phyloP scores from a whole-genome alignment of 768 basidiomycete species.

The Termitomyces sp. region DNA sequence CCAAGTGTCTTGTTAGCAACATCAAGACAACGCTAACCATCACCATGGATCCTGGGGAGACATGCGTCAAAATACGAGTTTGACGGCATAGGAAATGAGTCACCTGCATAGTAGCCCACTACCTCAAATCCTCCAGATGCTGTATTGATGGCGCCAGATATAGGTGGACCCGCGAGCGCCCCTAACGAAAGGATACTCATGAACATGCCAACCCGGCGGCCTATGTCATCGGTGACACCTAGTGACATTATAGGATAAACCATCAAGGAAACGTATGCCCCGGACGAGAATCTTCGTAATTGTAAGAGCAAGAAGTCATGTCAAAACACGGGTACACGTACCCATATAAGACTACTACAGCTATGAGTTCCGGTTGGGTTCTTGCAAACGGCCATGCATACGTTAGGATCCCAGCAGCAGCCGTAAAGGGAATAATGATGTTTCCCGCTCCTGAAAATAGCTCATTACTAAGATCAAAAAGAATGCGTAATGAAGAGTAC shows the following conservation, averaged over 20 bases:
- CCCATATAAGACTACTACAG: slow-evolving; percentile 61
- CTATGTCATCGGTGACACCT: slow-evolving; percentile 56
- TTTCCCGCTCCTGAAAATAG: slow-evolving; percentile 51
- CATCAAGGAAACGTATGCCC: slow-evolving; percentile 54
- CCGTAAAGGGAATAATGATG: slow-evolving; percentile 59
- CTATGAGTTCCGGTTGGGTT: slow-evolving; percentile 38
- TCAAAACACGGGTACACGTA: slow-evolving; percentile 15
- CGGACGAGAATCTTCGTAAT: slow-evolving; percentile 46
- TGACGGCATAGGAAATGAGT: not conserved
- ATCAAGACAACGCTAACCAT: slow-evolving; percentile 12
- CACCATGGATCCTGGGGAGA: slow-evolving; percentile 13
- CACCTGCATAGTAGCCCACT: slow-evolving; percentile 34
- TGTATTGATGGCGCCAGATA: slow-evolving; percentile 61
- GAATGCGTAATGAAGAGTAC: not conserved
- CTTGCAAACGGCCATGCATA: slow-evolving; percentile 66
- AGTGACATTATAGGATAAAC: slow-evolving; percentile 54
- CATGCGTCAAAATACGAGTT: not conserved
- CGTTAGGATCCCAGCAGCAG: slow-evolving; percentile 50
- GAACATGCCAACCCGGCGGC: slow-evolving; percentile 60
- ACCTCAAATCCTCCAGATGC: slow-evolving; percentile 46
- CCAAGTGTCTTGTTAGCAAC: slow-evolving; percentile 13
- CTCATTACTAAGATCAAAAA: not conserved
- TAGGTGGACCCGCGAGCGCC: slow-evolving; percentile 64
- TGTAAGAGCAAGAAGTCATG: not conserved
- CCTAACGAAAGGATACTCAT: slow-evolving; percentile 56